phyloP scores from a whole-genome alignment of 306 rosid species.

The Begonia loranthoides region DNA sequence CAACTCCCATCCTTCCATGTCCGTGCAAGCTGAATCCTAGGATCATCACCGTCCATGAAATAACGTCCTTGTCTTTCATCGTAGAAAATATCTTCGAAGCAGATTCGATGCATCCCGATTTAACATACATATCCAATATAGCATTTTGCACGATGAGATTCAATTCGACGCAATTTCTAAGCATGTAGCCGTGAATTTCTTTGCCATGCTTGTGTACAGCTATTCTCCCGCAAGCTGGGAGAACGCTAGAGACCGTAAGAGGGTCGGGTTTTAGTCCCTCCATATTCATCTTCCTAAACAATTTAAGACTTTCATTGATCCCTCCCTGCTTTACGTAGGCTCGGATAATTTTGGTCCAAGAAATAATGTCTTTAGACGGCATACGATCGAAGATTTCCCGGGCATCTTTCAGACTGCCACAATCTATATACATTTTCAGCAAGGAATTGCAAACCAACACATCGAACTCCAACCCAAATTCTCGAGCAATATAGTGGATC shows the following conservation, averaged over 20 bases:
- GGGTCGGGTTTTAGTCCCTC: conserved; percentile 38
- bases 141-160: conserved; percentile 50
- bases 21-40: conserved; percentile 53
- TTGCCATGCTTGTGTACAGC: conserved; percentile 43
- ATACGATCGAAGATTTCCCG: conserved; percentile 28
- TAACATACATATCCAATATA: conserved; percentile 52
- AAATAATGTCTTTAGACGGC: conserved; percentile 37
- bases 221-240: conserved; percentile 64
- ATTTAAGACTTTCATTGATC: conserved; percentile 46
- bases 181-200: conserved; percentile 54
- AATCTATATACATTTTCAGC: conserved; percentile 54
- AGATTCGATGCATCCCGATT: conserved; percentile 39
- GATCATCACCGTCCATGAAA: conserved; percentile 61
- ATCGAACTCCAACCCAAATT: conserved; percentile 36
- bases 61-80: conserved; percentile 27
- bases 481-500: conserved; percentile 32
- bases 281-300: conserved; percentile 40
- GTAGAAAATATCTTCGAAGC: conserved; percentile 34
- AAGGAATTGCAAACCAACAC: conserved; percentile 46
- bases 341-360: conserved; percentile 49
- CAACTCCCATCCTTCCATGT: conserved; percentile 39
- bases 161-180: conserved; percentile 25
- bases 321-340: conserved; percentile 43
- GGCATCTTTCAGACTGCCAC: conserved; percentile 34
- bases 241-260: conserved; percentile 33